Percentiles rank a stretch among this genome's conserved stretches.
Evolutionary conservation across 805 yeast genomes (phyloP).

Genomic region (Zygoascus tannicola): DNA sequence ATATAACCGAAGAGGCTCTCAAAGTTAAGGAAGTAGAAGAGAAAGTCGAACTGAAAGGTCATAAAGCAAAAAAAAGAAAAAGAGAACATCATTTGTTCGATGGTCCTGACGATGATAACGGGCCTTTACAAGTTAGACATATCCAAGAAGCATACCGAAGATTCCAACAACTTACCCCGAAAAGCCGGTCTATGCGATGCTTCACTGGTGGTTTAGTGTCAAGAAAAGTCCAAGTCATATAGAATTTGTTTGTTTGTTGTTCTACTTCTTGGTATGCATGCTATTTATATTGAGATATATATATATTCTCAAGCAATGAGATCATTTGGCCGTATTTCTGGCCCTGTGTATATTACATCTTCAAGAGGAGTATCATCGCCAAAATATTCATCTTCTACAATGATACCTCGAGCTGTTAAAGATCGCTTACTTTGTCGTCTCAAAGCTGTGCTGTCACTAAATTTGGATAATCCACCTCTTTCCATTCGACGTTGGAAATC

Average conservation of each 20-base stretch:
- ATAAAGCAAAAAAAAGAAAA: conserved; percentile 32
- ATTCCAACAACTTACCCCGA: conserved; percentile 49
- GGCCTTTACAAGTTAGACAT: conserved; percentile 71
- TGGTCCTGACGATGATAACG: conserved; percentile 76
- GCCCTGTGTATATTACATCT: conserved; percentile 11
- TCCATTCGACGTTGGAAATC: conserved; percentile 12
- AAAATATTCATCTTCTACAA: conserved; percentile 11
- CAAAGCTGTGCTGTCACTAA: not conserved
- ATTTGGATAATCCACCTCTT: not conserved
- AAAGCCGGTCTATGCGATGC: conserved; percentile 55
- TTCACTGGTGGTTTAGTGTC: conserved; percentile 61
- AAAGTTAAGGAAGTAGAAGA: conserved; percentile 66
- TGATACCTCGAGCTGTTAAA: conserved; percentile 18
- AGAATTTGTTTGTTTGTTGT: conserved; percentile 6
- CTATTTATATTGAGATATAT: too few species aligned
- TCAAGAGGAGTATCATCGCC: conserved; percentile 11
- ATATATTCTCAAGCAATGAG: too few species aligned
- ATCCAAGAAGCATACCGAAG: conserved; percentile 85
- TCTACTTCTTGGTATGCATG: too few species aligned
- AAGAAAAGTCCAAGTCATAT: conserved; percentile 43
- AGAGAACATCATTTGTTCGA: conserved; percentile 59
- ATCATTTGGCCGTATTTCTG: not conserved
- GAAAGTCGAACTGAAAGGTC: conserved; percentile 29
- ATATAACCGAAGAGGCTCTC: conserved; percentile 85
- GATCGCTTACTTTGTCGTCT: conserved; percentile 17